Base-by-base conservation (phyloP, 192 early-diverging fungal genomes). In the Mortierella antarctica region DNA sequence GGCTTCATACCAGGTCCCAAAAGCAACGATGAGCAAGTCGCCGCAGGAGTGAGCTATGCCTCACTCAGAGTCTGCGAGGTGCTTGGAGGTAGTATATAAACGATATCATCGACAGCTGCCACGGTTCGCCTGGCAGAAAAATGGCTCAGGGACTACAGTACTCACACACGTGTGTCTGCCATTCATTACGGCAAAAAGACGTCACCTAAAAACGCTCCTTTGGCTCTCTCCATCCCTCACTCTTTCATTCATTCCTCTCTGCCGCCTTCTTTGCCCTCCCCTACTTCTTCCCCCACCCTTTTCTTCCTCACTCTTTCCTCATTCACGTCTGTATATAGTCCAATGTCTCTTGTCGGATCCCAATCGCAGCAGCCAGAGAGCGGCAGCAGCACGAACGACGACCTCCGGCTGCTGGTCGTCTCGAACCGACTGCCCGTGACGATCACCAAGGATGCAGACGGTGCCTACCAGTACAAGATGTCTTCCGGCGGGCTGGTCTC, bases 391-490 rank as follows among this genome's bases (percentile, higher is more conserved):
- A 12, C 45, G 39, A 73, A 65, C 23, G 52, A 68, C 64, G 70
- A 83, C 14, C 71, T 91, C 18, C 91, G 91, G 18, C 85, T 97
- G 18, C 83, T 99, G 7, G 95, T 99, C 21, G 96, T 99, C 8
- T 99, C 97, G 2, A 99, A 99, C 88, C 88, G 98, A 20, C 87
- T 99, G 62, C 98, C 98, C 20, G 91, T 99, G 66, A 99, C 97
- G 5, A 91, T 96, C 46, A 89, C 86, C 21, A 92, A 91, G 68
- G 78, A 87, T 83, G 83, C 65, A 44, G 72, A 85, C 60, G 82
- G 80, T 31, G 72, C 82, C 55, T 85, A 88, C 61, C 57, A 83
- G 53, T 96, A 92, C 84, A 89, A 90, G 70, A 94, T 97, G 89
- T 95, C 93, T 50, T 95, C 96, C 0, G 98, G 98, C 50, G 98